A percentile compares a stretch with the other conserved stretches of the same genome.
phyloP scores from a whole-genome alignment of 2,329 filamentous ascomycete species.

The Aulographum hederae region DNA sequence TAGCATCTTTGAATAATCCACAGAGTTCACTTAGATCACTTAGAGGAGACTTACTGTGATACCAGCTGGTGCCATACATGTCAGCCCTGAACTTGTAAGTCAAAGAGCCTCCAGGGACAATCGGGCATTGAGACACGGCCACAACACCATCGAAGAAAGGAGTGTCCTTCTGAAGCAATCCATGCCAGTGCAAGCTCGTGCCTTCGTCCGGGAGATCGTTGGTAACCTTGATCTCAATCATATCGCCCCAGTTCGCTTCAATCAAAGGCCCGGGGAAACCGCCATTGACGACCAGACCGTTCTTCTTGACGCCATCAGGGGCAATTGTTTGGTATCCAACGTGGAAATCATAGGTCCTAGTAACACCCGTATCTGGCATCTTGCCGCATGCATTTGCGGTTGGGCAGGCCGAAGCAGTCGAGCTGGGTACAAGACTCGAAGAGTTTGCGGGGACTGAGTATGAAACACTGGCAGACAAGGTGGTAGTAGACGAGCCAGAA shows the following conservation, averaged over 20 bases:
- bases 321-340: slow-evolving; percentile 7
- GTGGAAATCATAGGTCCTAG: slow-evolving; percentile 12
- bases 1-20: slow-evolving; percentile 2
- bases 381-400: slow-evolving; percentile 4
- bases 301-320: slow-evolving; percentile 13
- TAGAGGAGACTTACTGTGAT: slow-evolving; percentile 9
- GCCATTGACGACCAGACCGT: slow-evolving; percentile 16
- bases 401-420: neutral
- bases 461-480: neutral
- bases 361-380: slow-evolving; percentile 16
- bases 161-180: slow-evolving; percentile 14
- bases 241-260: slow-evolving; percentile 20
- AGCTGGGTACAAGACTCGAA: slow-evolving; percentile 1
- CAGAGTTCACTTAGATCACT: slow-evolving; percentile 6
- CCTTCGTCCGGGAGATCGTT: slow-evolving; percentile 14
- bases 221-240: slow-evolving; percentile 7
- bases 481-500: neutral
- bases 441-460: neutral
- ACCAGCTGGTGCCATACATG: slow-evolving; percentile 16
- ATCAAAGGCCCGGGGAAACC: slow-evolving; percentile 18
- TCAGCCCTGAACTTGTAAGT: slow-evolving; percentile 14
- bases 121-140: slow-evolving; percentile 16
- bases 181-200: slow-evolving; percentile 17
- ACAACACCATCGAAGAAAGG: slow-evolving; percentile 19
- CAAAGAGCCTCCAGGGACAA: slow-evolving; percentile 13